Evolutionary conservation across 176 grass and related monocot genomes (phyloP).

Genomic region (Tillandsia fasciculata): DNA sequence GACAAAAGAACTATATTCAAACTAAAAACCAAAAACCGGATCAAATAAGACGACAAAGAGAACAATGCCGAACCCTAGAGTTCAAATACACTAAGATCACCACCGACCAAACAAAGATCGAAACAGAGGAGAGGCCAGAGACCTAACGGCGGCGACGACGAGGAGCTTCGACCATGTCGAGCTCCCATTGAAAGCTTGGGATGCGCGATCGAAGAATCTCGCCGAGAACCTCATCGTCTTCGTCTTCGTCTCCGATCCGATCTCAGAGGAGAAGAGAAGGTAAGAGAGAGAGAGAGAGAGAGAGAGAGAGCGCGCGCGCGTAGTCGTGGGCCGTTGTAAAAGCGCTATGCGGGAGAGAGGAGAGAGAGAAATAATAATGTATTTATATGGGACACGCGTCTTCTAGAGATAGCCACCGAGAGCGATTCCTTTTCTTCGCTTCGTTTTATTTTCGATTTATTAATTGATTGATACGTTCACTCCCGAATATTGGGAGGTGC

Average conservation of each 20-base stretch:
- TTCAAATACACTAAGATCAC: background rate
- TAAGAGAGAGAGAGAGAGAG: background rate
- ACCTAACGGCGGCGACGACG: constrained; percentile 76
- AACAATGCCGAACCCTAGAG: background rate
- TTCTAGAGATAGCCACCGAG: background rate
- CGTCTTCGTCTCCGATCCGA: background rate
- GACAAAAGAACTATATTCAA: background rate
- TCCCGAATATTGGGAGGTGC: background rate
- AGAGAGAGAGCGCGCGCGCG: background rate
- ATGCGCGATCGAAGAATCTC: constrained; percentile 37
- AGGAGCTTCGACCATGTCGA: constrained; percentile 57
- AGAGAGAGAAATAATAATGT: background rate
- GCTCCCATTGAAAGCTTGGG: constrained; percentile 23
- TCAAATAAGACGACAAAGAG: background rate
- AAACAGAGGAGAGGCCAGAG: background rate
- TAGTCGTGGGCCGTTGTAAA: background rate
- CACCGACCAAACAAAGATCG: background rate
- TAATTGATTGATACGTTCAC: background rate
- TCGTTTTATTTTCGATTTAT: background rate
- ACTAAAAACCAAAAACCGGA: background rate
- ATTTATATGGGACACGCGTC: background rate
- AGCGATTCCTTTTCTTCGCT: background rate
- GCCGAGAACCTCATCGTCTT: constrained; percentile 37
- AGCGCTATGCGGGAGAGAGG: background rate
- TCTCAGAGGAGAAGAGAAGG: constrained; percentile 10